A percentile compares a stretch with the other conserved stretches of the same genome.
Evolutionary conservation across 306 rosid species (phyloP).

Genomic region (apple (Malus domestica)): DNA sequence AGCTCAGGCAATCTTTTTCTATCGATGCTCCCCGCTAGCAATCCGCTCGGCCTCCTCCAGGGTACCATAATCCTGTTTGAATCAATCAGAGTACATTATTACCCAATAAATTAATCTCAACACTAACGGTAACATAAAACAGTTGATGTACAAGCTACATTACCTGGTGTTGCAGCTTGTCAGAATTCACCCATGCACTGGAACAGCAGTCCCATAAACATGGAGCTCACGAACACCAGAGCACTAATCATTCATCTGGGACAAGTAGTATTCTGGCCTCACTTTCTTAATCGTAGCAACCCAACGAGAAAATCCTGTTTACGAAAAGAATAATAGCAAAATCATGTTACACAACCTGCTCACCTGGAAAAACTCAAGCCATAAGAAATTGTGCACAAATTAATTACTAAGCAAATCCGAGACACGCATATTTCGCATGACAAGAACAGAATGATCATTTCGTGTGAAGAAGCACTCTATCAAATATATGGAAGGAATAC

Average conservation of each 20-base stretch:
- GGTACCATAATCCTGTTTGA: constrained; percentile 82
- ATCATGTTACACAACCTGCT: constrained; percentile 7
- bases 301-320: constrained; percentile 89
- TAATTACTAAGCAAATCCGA: neutral
- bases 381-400: neutral
- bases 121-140: neutral
- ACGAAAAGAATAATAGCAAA: constrained; percentile 4
- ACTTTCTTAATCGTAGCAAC: constrained; percentile 75
- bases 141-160: constrained; percentile 4
- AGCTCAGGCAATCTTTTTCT: constrained; percentile 51
- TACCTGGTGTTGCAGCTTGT: constrained; percentile 96
- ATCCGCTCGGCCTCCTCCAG: constrained; percentile 95
- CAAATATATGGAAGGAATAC: constrained; percentile 21
- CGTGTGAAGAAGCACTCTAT: neutral
- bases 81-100: neutral
- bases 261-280: constrained; percentile 73
- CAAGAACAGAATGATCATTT: neutral
- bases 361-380: neutral
- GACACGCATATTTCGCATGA: neutral
- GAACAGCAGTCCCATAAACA: constrained; percentile 97
- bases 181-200: constrained; percentile 93
- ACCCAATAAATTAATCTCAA: neutral
- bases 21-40: constrained; percentile 70
- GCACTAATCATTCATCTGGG: constrained; percentile 73
- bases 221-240: constrained; percentile 96